phyloP scores from a whole-genome alignment of 1,284 basidiomycete genomes.

The Ceratobasidium sp. region DNA sequence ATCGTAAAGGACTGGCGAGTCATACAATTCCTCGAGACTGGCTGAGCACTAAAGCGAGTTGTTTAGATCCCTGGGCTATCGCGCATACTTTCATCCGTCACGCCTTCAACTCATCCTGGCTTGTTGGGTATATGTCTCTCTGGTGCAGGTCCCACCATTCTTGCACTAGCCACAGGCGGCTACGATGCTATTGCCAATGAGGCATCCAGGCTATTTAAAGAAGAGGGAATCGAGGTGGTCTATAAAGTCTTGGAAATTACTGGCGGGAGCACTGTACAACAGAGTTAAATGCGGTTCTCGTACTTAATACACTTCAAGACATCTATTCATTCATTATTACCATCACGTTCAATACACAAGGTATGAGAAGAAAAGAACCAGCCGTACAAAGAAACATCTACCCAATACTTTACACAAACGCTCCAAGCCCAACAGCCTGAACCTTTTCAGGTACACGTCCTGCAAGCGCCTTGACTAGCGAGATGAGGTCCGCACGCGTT shows the following conservation, averaged over 20 bases:
- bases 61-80: conserved; percentile 91
- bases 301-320: too few relatives aligned
- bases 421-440: conserved; percentile 70
- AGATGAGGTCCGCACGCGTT: conserved; percentile 74
- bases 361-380: too few relatives aligned
- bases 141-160: conserved; percentile 96
- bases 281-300: too few relatives aligned
- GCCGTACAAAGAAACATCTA: too few relatives aligned
- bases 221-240: conserved; percentile 78
- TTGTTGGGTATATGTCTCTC: conserved; percentile 97
- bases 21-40: neutral
- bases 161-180: conserved; percentile 89
- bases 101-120: conserved; percentile 88
- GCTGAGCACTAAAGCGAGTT: too few relatives aligned
- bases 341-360: too few relatives aligned
- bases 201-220: conserved; percentile 75
- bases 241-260: conserved; percentile 77
- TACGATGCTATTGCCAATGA: conserved; percentile 85
- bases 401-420: conserved; percentile 23
- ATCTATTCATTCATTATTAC: too few relatives aligned
- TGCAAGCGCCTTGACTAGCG: conserved; percentile 78
- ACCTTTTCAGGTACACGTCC: conserved; percentile 75
- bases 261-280: conserved; percentile 55
- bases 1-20: conserved; percentile 83
- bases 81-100: conserved; percentile 86